Conservation (phyloP, 495 filamentous ascomycete genomes). For the Rhypophila decipiens region DNA sequence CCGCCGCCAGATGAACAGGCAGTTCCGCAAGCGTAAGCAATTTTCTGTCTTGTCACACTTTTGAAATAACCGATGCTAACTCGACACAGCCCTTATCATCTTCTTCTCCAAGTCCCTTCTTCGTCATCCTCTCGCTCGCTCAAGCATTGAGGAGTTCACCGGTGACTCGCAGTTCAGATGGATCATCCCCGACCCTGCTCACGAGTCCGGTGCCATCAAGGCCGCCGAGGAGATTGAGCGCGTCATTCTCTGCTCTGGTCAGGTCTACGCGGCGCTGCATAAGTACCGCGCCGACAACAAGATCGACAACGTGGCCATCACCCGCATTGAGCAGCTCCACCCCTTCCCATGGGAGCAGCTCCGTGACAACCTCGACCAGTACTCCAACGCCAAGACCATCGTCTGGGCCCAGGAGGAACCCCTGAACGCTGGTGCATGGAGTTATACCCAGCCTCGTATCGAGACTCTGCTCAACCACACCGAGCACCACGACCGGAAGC, state of each 20-base stretch:
- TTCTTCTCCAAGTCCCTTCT: conserved; percentile 97
- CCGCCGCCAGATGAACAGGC: conserved; percentile 93
- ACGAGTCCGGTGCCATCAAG: conserved; percentile 64
- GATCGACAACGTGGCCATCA: conserved; percentile 84
- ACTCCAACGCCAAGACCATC: conserved; percentile 93
- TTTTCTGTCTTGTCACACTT: not conserved
- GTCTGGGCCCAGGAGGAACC: conserved; percentile 97
- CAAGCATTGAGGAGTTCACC: conserved; percentile 79
- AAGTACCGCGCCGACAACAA: conserved; percentile 84
- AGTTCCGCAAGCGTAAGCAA: conserved; percentile 94
- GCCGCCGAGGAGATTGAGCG: conserved; percentile 84
- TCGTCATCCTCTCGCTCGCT: conserved; percentile 86
- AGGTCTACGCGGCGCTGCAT: conserved; percentile 83
- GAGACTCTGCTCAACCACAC: conserved; percentile 93
- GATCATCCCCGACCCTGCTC: conserved; percentile 86
- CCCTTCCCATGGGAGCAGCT: conserved; percentile 98
- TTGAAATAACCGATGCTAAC: conserved; percentile 27
- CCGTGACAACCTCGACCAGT: conserved; percentile 88
- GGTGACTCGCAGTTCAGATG: conserved; percentile 90
- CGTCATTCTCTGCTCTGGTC: conserved; percentile 88
- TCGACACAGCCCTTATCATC: conserved; percentile 68
- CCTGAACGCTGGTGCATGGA: conserved; percentile 93
- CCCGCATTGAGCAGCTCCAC: conserved; percentile 93
- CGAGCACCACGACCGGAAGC: conserved; percentile 81
- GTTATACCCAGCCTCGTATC: conserved; percentile 88